A percentile compares a stretch with the other conserved stretches of the same genome.
These are phyloP conservation scores for Tricholoma hemisulphureum DNA, from an alignment of 768 basidiomycete genomes.

Conservation along the genomic window DNA sequence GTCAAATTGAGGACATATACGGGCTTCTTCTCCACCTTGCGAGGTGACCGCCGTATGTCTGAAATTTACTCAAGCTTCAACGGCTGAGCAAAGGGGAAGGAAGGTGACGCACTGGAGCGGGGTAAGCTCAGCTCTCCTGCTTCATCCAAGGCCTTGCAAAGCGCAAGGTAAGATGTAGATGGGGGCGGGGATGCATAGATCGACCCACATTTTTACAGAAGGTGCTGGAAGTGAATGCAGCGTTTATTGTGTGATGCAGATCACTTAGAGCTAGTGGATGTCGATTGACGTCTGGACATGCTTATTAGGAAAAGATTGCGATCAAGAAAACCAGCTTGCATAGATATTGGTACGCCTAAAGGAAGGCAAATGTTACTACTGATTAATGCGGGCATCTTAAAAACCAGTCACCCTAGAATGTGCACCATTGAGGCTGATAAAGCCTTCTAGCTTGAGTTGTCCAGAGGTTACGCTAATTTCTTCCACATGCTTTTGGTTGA, in stretches of 20 bases:
- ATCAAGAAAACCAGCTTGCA: conserved; percentile 48
- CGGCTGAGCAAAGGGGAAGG: background rate
- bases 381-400: conserved; percentile 14
- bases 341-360: conserved; percentile 80
- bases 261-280: conserved; percentile 67
- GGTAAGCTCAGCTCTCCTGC: conserved; percentile 49
- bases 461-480: conserved; percentile 52
- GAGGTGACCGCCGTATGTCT: conserved; percentile 71
- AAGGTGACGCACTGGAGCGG: conserved; percentile 38
- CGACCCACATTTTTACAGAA: conserved; percentile 69
- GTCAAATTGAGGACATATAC: conserved; percentile 80
- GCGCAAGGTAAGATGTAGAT: background rate
- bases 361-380: conserved; percentile 15
- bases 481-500: conserved; percentile 60
- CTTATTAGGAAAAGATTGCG: conserved; percentile 6
- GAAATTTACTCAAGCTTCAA: conserved; percentile 14
- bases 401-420: conserved; percentile 59
- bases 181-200: conserved; percentile 1
- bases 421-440: conserved; percentile 78
- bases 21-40: conserved; percentile 74
- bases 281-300: conserved; percentile 67
- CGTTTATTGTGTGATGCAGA: conserved; percentile 67
- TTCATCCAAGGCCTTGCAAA: conserved; percentile 65
- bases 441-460: conserved; percentile 66
- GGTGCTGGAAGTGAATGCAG: conserved; percentile 61